Base-by-base conservation (phyloP, 2,329 filamentous ascomycete species). In the Bipolaris victoriae region DNA sequence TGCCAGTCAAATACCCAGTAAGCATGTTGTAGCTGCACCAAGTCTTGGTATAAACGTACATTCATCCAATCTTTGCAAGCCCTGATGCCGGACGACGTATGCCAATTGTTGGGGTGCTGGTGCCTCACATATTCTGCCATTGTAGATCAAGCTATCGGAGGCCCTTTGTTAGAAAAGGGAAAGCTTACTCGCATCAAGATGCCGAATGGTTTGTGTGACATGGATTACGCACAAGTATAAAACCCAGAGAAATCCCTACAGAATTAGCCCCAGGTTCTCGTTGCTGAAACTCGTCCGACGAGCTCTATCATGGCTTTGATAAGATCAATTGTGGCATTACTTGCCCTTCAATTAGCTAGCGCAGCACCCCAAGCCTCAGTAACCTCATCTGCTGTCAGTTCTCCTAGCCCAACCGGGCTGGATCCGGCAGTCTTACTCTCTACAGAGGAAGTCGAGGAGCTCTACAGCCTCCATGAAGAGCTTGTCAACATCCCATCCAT, bases 401-500 rank as follows among this genome's bases (percentile, higher is more conserved):
- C 58, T 37, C 7, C 47, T n/a, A 47, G 50, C 15, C 48, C 53
- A 29, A 51, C 58, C 11, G 45, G 20, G 0, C 16, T 52, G 16
- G 45, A n/a, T 5, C 39, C 22, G 13, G 26, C 47, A 11, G 43
- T 48, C 10, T 20, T 24, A 29, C 48, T 69, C 29, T 65, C 60
- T 1, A 29, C 56, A 2, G 60, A 59, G 39, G 65, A 69, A 24
- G 57, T 33, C 10, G 64, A 73, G 22, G 72, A 65, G 15, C 54
- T 71, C 2, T 66, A 64, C 24, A 56, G 52, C 35, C 61, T 71
- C 13, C 68, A 71, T 43, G 58, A 69, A 46, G 56, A 64, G 5
- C 52, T 71, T 1, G 66, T 71, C 26, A 67, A 70, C 13, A 71
- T 71, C 7, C 66, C 67, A 4, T 71, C 68, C 2, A 64, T 70